These are phyloP conservation scores for Magnolia kwangsiensis DNA, from an alignment of 164 flowering plant species.

Conservation along the genomic window DNA sequence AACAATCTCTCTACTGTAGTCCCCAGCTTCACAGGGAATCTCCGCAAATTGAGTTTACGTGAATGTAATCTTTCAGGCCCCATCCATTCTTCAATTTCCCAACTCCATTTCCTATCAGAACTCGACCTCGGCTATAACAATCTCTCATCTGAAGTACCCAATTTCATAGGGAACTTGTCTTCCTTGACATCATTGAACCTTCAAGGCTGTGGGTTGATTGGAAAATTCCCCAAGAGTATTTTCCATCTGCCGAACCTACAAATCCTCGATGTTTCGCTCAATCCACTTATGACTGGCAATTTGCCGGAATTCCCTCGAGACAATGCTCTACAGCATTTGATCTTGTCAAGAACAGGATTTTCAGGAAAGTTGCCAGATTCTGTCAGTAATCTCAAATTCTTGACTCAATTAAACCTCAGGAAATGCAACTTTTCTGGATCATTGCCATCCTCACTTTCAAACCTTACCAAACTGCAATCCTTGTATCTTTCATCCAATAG, in stretches of 20 bases:
- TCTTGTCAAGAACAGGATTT: slow-evolving; percentile 18
- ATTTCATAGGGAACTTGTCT: slow-evolving; percentile 17
- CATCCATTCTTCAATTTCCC: not conserved
- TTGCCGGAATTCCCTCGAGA: too few relatives aligned
- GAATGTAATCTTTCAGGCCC: not conserved
- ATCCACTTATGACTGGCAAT: slow-evolving; percentile 15
- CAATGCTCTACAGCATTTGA: too few relatives aligned
- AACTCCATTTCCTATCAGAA: not conserved
- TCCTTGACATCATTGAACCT: slow-evolving; percentile 6
- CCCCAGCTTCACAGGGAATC: slow-evolving; percentile 13
- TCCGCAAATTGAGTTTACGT: not conserved
- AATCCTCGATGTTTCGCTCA: slow-evolving; percentile 20
- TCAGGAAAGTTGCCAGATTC: slow-evolving; percentile 24
- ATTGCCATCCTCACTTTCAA: slow-evolving; percentile 28
- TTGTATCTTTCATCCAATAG: slow-evolving; percentile 42
- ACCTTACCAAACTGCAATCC: slow-evolving; percentile 25
- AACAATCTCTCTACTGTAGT: slow-evolving; percentile 28
- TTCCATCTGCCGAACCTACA: slow-evolving; percentile 19
- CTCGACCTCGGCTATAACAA: not conserved
- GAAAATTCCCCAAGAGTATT: slow-evolving; percentile 24
- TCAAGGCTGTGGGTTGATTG: slow-evolving; percentile 18
- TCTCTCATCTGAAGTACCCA: slow-evolving; percentile 12
- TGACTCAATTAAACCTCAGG: slow-evolving; percentile 24
- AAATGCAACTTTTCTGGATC: slow-evolving; percentile 30
- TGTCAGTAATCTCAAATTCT: slow-evolving; percentile 5